Conservation (phyloP, 129 eudicot species). For the carrot (Daucus carota) region DNA sequence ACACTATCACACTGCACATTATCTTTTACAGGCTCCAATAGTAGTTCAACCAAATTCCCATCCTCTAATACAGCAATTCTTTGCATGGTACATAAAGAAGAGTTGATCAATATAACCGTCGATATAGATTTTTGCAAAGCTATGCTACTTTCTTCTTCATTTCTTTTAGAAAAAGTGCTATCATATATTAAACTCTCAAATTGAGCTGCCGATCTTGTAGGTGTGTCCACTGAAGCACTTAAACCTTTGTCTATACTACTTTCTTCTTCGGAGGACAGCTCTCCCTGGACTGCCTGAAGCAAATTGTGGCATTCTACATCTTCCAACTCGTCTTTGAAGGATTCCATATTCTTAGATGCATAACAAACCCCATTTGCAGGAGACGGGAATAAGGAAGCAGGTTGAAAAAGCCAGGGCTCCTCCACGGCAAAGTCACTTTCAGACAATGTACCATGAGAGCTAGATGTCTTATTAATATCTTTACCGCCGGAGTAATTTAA, state of each 20-base stretch:
- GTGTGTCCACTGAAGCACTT: conserved; percentile 8
- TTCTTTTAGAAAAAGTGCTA: conserved; percentile 14
- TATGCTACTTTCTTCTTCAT: conserved; percentile 40
- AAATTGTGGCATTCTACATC: conserved; percentile 19
- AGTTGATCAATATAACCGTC: conserved; percentile 71
- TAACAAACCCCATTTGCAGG: conserved; percentile 13
- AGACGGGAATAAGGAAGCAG: conserved; percentile 10
- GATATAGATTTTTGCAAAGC: conserved; percentile 34
- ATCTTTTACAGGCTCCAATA: conserved; percentile 85
- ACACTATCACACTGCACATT: conserved; percentile 92
- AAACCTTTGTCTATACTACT: conserved; percentile 8
- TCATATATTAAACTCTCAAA: conserved; percentile 2
- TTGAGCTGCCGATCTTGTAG: neutral
- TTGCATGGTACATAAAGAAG: conserved; percentile 88
- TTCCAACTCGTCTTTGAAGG: conserved; percentile 23
- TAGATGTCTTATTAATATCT: conserved; percentile 15
- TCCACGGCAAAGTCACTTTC: conserved; percentile 50
- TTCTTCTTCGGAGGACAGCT: conserved; percentile 29
- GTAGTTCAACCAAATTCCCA: conserved; percentile 71
- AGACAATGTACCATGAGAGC: conserved; percentile 10
- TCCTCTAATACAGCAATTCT: conserved; percentile 95
- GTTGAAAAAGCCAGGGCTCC: conserved; percentile 72
- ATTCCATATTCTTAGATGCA: conserved; percentile 11
- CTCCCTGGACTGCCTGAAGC: conserved; percentile 25
- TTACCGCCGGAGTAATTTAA: conserved; percentile 11